phyloP scores from a whole-genome alignment of 2,329 filamentous ascomycete genomes.

The Cordyceps farinosa region DNA sequence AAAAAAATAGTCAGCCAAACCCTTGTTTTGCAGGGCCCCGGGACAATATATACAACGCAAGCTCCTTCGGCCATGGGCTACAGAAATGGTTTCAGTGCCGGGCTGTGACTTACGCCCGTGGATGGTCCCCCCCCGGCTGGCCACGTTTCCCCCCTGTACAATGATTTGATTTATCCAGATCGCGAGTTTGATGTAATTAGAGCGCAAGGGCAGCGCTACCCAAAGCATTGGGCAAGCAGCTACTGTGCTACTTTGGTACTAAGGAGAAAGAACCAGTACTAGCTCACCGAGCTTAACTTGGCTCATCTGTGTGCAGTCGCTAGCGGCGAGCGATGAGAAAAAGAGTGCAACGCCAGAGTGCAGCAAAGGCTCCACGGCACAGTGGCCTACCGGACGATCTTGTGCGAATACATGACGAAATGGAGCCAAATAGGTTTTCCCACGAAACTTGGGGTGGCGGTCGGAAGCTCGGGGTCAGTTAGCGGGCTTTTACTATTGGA shows the following conservation, averaged over 20 bases:
- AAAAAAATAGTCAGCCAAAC: not conserved
- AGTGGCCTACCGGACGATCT: not conserved
- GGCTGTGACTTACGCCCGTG: not conserved
- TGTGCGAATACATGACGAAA: not conserved
- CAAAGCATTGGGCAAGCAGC: not conserved
- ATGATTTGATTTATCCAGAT: constrained; percentile 14
- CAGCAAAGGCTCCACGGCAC: not conserved
- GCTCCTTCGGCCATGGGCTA: not conserved
- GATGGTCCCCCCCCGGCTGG: not conserved
- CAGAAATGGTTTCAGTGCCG: not conserved
- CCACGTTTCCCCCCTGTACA: constrained; percentile 6
- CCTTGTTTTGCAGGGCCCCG: not conserved
- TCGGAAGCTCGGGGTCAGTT: too few relatives aligned
- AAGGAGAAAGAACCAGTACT: not conserved
- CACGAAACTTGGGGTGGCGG: not conserved
- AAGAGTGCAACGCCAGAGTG: not conserved
- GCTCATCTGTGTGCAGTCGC: not conserved
- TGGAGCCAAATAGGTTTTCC: not conserved
- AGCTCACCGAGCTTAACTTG: not conserved
- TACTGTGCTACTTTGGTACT: too few relatives aligned
- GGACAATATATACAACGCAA: not conserved
- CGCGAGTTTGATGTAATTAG: constrained; percentile 8
- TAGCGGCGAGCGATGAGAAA: not conserved
- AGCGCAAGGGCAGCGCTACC: not conserved
- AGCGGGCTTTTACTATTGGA: too few relatives aligned